Evolutionary conservation across 2,329 filamentous ascomycete genomes (phyloP).

Genomic region (Cytospora piceae): DNA sequence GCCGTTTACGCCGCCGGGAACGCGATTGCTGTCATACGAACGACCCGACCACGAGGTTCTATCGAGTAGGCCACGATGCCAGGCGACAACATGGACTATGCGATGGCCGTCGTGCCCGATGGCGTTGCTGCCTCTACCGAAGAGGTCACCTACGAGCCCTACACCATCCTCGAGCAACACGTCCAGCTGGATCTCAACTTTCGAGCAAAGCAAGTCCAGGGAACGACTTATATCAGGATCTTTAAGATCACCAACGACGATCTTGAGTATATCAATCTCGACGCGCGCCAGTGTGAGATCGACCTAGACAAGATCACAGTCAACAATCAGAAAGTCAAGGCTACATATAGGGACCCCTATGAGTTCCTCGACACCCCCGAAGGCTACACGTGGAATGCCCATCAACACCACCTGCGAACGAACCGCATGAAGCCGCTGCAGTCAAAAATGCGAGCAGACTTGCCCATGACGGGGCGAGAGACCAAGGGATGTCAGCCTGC

Average conservation of each 20-base stretch:
- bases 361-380: conserved; percentile 63
- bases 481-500: conserved; percentile 59
- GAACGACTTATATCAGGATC: conserved; percentile 81
- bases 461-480: conserved; percentile 59
- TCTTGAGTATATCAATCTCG: conserved; percentile 60
- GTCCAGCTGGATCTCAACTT: conserved; percentile 92
- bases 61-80: conserved; percentile 35
- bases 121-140: conserved; percentile 19
- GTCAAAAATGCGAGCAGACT: conserved; percentile 55
- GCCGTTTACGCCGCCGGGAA: background rate
- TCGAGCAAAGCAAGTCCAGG: conserved; percentile 71
- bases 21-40: background rate
- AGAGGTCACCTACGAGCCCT: conserved; percentile 40
- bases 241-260: conserved; percentile 60
- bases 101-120: conserved; percentile 25
- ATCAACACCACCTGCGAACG: conserved; percentile 76
- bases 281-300: conserved; percentile 66
- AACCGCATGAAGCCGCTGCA: conserved; percentile 65
- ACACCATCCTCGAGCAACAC: conserved; percentile 76
- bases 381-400: conserved; percentile 64
- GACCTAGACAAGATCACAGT: conserved; percentile 58
- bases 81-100: conserved; percentile 32
- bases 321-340: conserved; percentile 48
- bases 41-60: background rate
- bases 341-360: conserved; percentile 68